Evolutionary conservation across 495 filamentous ascomycete species (phyloP).

Genomic region (Chaetomium cochliodes): DNA sequence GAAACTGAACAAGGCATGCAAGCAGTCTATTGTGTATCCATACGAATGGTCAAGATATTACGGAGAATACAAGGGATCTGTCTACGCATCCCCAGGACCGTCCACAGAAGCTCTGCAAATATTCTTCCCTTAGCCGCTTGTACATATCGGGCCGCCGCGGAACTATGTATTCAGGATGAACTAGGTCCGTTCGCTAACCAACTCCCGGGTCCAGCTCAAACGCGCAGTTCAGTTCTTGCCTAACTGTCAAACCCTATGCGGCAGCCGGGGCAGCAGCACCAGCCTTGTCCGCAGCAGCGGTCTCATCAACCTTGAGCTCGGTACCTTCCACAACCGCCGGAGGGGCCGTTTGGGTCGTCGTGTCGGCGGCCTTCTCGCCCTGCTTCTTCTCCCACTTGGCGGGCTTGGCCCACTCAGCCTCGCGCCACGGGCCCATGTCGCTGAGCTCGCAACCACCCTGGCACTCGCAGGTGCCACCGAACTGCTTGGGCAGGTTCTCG

Average conservation of each 20-base stretch:
- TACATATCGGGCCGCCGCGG: background rate
- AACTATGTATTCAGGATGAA: background rate
- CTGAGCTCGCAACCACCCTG: constrained; percentile 80
- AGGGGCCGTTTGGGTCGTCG: constrained; percentile 29
- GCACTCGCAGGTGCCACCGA: constrained; percentile 83
- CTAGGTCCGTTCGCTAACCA: background rate
- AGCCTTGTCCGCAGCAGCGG: constrained; percentile 21
- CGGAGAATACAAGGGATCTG: background rate
- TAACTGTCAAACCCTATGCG: constrained; percentile 22
- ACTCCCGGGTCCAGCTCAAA: background rate
- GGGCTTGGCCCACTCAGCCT: constrained; percentile 66
- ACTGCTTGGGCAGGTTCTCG: constrained; percentile 85
- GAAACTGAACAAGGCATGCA: constrained; percentile 8
- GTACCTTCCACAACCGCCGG: constrained; percentile 30
- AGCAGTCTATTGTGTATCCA: constrained; percentile 24
- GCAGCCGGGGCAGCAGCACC: constrained; percentile 40
- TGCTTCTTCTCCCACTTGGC: constrained; percentile 66
- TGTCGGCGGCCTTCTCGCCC: constrained; percentile 1
- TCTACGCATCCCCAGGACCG: constrained; percentile 8
- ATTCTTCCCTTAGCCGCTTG: background rate
- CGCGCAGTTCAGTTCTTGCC: constrained; percentile 2
- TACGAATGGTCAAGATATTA: constrained; percentile 16
- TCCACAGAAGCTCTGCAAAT: constrained; percentile 6
- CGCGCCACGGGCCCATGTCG: constrained; percentile 90
- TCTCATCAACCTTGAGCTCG: constrained; percentile 15